Conservation (phyloP, 1,139 yeast species). For the Scheffersomyces quercinus region DNA sequence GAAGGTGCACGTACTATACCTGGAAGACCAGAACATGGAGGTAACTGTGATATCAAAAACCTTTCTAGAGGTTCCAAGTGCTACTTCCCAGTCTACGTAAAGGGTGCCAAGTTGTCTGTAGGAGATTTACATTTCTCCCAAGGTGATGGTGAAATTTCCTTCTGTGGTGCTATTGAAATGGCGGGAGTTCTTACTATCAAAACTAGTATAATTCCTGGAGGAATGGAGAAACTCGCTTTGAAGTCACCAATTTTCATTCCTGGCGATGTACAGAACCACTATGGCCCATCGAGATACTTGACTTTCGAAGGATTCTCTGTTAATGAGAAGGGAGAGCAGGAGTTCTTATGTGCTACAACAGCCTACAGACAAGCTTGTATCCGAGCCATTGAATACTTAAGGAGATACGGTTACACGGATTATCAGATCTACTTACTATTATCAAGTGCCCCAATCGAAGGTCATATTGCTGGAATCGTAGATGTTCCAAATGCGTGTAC, state of each 20-base stretch:
- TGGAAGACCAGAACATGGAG: constrained; percentile 54
- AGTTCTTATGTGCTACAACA: constrained; percentile 45
- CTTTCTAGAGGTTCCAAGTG: constrained; percentile 49
- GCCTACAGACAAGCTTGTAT: constrained; percentile 53
- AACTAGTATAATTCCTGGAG: constrained; percentile 39
- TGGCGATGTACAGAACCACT: constrained; percentile 47
- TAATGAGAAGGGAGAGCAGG: constrained; percentile 44
- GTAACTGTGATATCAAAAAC: constrained; percentile 53
- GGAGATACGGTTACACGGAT: constrained; percentile 50
- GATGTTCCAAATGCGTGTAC: constrained; percentile 56
- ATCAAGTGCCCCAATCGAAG: constrained; percentile 51
- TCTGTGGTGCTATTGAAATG: constrained; percentile 58
- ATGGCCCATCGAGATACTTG: constrained; percentile 48
- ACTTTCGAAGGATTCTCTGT: constrained; percentile 57
- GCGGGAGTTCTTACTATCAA: constrained; percentile 46
- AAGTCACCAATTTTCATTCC: constrained; percentile 49
- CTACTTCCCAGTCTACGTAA: constrained; percentile 47
- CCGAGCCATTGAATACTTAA: constrained; percentile 48
- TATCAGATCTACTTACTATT: constrained; percentile 48
- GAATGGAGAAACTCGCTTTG: constrained; percentile 39
- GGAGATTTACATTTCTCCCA: constrained; percentile 54
- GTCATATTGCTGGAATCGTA: constrained; percentile 52
- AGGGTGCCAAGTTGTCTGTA: constrained; percentile 47
- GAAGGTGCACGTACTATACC: constrained; percentile 54
- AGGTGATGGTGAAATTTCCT: constrained; percentile 54